These are phyloP conservation scores for Stemphylium lycopersici DNA, from an alignment of 2,329 filamentous ascomycete genomes.

Conservation along the genomic window DNA sequence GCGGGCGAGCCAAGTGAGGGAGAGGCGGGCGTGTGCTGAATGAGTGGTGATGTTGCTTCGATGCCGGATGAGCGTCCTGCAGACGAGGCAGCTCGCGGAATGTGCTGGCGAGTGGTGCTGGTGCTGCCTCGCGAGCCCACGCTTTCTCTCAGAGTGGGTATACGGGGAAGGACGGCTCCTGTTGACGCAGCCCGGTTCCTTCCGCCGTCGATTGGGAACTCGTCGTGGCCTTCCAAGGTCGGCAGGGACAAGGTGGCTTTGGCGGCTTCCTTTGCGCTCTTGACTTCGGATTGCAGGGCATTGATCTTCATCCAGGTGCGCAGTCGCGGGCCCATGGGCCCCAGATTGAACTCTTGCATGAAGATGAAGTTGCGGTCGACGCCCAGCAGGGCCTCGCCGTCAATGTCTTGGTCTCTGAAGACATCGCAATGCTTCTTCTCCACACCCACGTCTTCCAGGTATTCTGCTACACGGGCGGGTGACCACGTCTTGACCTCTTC, in stretches of 20 bases:
- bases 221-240: slow-evolving; percentile 32
- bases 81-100: slow-evolving; percentile 42
- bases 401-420: slow-evolving; percentile 94
- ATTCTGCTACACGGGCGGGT: slow-evolving; percentile 82
- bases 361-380: slow-evolving; percentile 97
- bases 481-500: slow-evolving; percentile 81
- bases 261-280: slow-evolving; percentile 55
- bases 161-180: slow-evolving; percentile 47
- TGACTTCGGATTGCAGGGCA: slow-evolving; percentile 84
- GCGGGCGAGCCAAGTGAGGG: slow-evolving; percentile 49
- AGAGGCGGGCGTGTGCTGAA: slow-evolving; percentile 52
- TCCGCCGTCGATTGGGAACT: slow-evolving; percentile 47
- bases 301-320: slow-evolving; percentile 99
- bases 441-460: slow-evolving; percentile 82
- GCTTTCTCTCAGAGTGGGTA: slow-evolving; percentile 45
- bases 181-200: slow-evolving; percentile 56
- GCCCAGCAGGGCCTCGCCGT: slow-evolving; percentile 86
- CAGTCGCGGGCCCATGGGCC: slow-evolving; percentile 83
- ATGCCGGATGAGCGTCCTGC: slow-evolving; percentile 40
- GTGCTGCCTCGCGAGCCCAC: slow-evolving; percentile 35
- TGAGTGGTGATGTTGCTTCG: slow-evolving; percentile 52
- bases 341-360: slow-evolving; percentile 92
- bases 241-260: slow-evolving; percentile 46
- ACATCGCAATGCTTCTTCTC: slow-evolving; percentile 92
- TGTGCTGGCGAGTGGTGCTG: slow-evolving; percentile 27